A percentile compares a stretch with the other conserved stretches of the same genome.
phyloP scores from a whole-genome alignment of 805 yeast genomes.

The Brettanomyces anomalus region DNA sequence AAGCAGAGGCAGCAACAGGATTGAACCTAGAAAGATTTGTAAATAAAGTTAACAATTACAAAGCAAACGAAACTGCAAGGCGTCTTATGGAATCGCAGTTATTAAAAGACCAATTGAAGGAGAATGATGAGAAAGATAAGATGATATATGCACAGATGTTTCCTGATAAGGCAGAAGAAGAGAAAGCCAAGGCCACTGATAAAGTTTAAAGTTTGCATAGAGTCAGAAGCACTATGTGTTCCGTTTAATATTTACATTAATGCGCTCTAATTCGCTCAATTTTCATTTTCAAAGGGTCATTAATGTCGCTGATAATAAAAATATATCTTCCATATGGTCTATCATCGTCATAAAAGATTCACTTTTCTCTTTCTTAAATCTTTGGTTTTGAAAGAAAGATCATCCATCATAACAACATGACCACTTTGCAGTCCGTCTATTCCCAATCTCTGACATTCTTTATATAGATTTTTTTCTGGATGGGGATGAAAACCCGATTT shows the following conservation, averaged over 20 bases:
- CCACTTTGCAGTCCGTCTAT: constrained; percentile 28
- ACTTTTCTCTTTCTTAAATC: constrained; percentile 33
- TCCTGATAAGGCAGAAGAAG: constrained; percentile 15
- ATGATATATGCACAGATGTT: constrained; percentile 19
- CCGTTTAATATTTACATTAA: no score
- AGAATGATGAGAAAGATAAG: constrained; percentile 25
- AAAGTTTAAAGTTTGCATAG: background rate
- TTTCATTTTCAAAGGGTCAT: no score
- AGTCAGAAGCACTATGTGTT: no score
- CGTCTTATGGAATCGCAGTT: constrained; percentile 31
- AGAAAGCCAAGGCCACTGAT: background rate
- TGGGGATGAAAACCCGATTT: constrained; percentile 55
- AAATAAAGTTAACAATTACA: constrained; percentile 51
- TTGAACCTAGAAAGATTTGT: constrained; percentile 59
- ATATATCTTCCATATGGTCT: no score
- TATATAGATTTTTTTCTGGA: constrained; percentile 40
- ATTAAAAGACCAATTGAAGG: constrained; percentile 19
- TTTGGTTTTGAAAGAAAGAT: constrained; percentile 37
- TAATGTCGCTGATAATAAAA: no score
- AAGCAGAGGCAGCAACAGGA: constrained; percentile 89
- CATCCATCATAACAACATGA: constrained; percentile 38
- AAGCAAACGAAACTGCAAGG: constrained; percentile 39
- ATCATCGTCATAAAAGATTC: background rate
- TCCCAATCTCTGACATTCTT: constrained; percentile 29
- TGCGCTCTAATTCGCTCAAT: no score